phyloP scores from a whole-genome alignment of 148 eudicot genomes.

The Fallopia convolvulus region DNA sequence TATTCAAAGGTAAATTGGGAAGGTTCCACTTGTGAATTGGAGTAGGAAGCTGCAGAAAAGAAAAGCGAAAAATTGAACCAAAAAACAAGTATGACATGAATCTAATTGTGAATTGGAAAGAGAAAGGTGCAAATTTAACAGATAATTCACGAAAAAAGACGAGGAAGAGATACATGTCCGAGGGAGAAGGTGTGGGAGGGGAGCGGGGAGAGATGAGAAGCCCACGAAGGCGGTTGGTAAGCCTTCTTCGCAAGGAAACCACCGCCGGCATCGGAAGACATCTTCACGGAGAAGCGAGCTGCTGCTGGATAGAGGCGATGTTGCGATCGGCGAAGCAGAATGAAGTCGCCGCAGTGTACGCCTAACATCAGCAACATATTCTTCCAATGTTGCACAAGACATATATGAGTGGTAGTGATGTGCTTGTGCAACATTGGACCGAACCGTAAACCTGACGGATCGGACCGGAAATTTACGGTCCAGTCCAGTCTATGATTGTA shows the following conservation, averaged over 20 bases:
- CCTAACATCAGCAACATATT: neutral
- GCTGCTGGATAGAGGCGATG: neutral
- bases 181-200: slow-evolving; percentile 64
- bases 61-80: neutral
- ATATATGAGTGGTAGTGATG: too few species aligned
- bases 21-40: slow-evolving; percentile 96
- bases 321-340: neutral
- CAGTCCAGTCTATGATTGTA: too few species aligned
- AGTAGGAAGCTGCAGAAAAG: slow-evolving; percentile 64
- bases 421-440: too few species aligned
- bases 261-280: slow-evolving; percentile 8
- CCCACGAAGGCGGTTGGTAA: slow-evolving; percentile 78
- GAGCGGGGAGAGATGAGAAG: slow-evolving; percentile 60
- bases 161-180: slow-evolving; percentile 44
- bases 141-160: neutral
- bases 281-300: neutral
- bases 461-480: too few species aligned
- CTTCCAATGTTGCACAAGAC: too few species aligned
- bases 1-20: slow-evolving; percentile 71
- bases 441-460: too few species aligned
- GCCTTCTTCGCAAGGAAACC: slow-evolving; percentile 44
- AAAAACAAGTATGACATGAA: neutral
- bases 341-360: neutral
- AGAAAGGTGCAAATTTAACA: neutral
- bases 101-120: neutral